Evolutionary conservation across 202 grass and related monocot species (phyloP).

Genomic region (Setaria italica): DNA sequence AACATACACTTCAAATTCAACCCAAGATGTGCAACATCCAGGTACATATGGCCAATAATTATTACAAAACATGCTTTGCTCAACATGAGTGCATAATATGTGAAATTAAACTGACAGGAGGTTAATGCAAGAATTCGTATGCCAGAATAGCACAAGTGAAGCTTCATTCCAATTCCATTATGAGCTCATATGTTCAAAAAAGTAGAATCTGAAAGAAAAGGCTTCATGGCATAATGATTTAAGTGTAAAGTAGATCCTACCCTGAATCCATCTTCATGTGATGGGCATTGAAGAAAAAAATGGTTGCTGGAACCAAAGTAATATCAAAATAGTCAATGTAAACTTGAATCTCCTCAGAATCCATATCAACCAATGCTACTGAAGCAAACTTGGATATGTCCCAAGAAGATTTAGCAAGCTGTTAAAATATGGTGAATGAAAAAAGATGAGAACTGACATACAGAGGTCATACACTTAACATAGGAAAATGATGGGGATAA

Average conservation of each 20-base stretch:
- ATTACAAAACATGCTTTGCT: not conserved
- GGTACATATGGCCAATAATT: not conserved
- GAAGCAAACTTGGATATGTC: slow-evolving; percentile 77
- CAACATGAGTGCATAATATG: too few species aligned
- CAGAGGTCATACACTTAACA: not conserved
- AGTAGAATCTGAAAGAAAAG: not conserved
- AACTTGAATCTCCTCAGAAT: slow-evolving; percentile 79
- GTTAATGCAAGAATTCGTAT: too few species aligned
- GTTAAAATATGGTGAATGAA: not conserved
- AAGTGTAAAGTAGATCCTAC: slow-evolving; percentile 40
- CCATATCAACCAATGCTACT: slow-evolving; percentile 72
- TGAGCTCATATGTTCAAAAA: too few species aligned
- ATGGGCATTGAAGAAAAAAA: slow-evolving; percentile 98
- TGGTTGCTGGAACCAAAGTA: slow-evolving; percentile 69
- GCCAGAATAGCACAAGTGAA: too few species aligned
- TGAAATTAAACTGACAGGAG: too few species aligned
- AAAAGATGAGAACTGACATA: not conserved
- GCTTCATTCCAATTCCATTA: too few species aligned
- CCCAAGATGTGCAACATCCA: not conserved
- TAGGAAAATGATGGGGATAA: not conserved
- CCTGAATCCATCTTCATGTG: slow-evolving; percentile 99
- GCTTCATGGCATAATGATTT: not conserved
- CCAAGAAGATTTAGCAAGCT: slow-evolving; percentile 67
- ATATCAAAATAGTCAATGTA: slow-evolving; percentile 94
- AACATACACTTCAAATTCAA: not conserved